Conservation (phyloP, 306 rosid genomes). For the Pyrus pyrifolia region DNA sequence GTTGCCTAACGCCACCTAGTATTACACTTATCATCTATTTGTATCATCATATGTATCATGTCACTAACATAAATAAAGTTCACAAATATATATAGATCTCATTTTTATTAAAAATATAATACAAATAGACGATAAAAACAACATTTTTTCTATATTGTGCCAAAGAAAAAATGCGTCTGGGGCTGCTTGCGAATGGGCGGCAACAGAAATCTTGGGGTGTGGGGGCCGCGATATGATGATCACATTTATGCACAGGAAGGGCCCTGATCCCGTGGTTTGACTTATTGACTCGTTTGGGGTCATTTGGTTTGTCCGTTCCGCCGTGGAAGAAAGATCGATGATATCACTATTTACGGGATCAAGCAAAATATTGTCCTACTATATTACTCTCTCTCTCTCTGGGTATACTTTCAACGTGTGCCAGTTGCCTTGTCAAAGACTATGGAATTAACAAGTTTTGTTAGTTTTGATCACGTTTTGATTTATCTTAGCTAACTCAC, state of each 20-base stretch:
- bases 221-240: slow-evolving; percentile 2
- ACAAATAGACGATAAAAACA: no score
- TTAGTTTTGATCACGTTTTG: neutral
- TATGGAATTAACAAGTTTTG: neutral
- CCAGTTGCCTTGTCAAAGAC: neutral
- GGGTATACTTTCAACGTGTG: neutral
- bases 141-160: no score
- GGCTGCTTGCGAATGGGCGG: neutral
- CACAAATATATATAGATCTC: no score
- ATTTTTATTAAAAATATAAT: no score
- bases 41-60: no score
- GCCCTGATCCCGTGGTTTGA: neutral
- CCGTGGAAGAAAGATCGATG: no score
- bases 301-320: neutral
- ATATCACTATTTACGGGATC: neutral
- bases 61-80: no score
- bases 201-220: slow-evolving; percentile 1
- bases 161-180: neutral
- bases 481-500: neutral
- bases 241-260: neutral
- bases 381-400: neutral
- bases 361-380: neutral
- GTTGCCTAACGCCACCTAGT: accelerated
- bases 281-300: neutral
- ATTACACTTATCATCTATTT: no score